phyloP scores from a whole-genome alignment of 225 moss, liverwort and hornwort species.

The Asterella californica region DNA sequence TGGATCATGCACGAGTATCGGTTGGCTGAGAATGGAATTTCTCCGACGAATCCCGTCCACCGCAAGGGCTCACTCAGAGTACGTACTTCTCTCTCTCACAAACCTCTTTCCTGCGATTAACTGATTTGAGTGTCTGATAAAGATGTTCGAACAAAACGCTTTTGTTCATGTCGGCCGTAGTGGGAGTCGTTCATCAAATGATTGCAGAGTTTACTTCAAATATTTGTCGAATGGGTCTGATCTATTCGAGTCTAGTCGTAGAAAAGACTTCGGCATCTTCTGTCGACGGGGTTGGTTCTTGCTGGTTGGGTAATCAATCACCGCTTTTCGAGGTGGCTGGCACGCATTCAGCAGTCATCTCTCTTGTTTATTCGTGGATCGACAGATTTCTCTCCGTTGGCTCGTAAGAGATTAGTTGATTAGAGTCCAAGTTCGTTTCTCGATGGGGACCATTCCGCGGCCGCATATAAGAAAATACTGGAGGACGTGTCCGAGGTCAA shows the following conservation, averaged over 20 bases:
- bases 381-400: too few species aligned
- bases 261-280: too few species aligned
- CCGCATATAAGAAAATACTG: too few species aligned
- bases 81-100: constrained; percentile 7
- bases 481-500: not conserved
- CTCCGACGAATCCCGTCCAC: constrained; percentile 63
- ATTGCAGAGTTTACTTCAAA: not conserved
- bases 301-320: too few species aligned
- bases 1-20: constrained; percentile 99
- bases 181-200: not conserved
- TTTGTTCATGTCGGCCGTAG: too few species aligned
- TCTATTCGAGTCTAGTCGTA: too few species aligned
- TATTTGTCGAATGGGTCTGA: not conserved
- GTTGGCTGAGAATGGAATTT: constrained; percentile 74
- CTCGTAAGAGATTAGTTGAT: not conserved
- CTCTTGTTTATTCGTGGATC: too few species aligned
- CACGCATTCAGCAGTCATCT: too few species aligned
- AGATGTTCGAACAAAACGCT: too few species aligned
- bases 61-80: constrained; percentile 95
- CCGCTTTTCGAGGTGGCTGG: too few species aligned
- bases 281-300: too few species aligned
- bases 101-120: not conserved
- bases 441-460: not conserved
- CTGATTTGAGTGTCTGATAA: not conserved
- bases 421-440: not conserved